Evolutionary conservation across 345 rosid species (phyloP).

Genomic region (Eucalyptus marginata): DNA sequence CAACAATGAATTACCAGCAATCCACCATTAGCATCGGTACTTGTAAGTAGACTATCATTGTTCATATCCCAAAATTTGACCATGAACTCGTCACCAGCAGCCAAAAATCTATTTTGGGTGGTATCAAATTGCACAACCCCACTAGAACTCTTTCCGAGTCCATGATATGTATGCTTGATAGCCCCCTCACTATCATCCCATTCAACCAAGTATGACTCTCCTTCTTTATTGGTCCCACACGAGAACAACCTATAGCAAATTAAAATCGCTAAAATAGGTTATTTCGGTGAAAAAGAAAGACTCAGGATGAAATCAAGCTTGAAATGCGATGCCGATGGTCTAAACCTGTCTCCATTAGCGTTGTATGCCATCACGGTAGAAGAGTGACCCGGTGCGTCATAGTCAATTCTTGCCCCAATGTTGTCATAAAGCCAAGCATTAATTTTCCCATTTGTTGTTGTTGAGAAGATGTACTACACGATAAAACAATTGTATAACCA

Average conservation of each 20-base stretch:
- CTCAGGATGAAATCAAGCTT: neutral
- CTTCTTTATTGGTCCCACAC: conserved; percentile 68
- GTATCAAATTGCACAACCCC: conserved; percentile 80
- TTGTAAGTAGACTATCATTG: too few relatives aligned
- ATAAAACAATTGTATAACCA: neutral
- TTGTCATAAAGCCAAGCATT: conserved; percentile 77
- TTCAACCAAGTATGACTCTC: conserved; percentile 70
- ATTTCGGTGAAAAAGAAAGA: neutral
- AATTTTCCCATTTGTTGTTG: conserved; percentile 60
- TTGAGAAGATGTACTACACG: conserved; percentile 49
- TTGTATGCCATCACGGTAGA: conserved; percentile 63
- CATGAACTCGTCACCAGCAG: conserved; percentile 65
- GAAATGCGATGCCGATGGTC: neutral
- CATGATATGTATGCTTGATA: conserved; percentile 41
- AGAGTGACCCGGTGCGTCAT: conserved; percentile 60
- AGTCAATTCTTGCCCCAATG: conserved; percentile 25
- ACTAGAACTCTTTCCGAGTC: conserved; percentile 57
- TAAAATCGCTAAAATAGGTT: neutral
- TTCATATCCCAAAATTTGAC: conserved; percentile 44
- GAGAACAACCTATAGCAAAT: conserved; percentile 45
- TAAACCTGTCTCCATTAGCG: conserved; percentile 68
- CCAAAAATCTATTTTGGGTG: conserved; percentile 58
- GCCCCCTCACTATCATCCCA: conserved; percentile 81
- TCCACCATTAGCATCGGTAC: too few relatives aligned
- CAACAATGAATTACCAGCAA: neutral